Base-by-base conservation (phyloP, 345 rosid genomes). In the Streptanthus diversifolius region DNA sequence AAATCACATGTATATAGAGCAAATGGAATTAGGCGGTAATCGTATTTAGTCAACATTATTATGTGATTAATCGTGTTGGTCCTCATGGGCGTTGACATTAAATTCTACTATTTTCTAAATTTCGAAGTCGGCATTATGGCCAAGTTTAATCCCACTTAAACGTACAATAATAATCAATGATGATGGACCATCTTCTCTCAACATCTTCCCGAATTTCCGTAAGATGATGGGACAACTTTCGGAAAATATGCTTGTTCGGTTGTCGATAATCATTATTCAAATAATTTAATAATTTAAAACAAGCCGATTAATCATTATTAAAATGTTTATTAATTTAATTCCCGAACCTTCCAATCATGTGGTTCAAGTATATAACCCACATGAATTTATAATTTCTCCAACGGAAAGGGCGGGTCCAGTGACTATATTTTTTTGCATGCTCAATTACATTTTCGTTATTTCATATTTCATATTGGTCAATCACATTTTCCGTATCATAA, bases 31-130 rank as follows among this genome's bases (percentile, higher is more conserved):
- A 55, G 53, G 39, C 22, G 30, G 63, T 75, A 58, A 60, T 51
- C 48, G 63, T 72, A 67, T 49, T 59, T 59, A 35, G 78, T 67
- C 71, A 73, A 64, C 77, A 43, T 43, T 71, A 45, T 45, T n/a
- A 58, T 70, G 33, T 45, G 37, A 33, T 45, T 45, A 58, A 22
- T 45, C 47, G 56, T 58, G 45, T 43, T 44, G 66, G 57, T 70
- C 57, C 35, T 43, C 58, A 56, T 8, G 36, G 8, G 11, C 32
- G 1, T 43, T 47, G 22, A 57, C 45, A 45, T 45, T 70, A 19
- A 18, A 67, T n/a, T 8, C 8, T 40, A 29, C 4, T 27, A 53
- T 7, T 27, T 40, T 19, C 19, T 32, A 57, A 15, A 14, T 45
- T n/a, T 25, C 18, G 47, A 71, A 60, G 68, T 37, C 22, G 60